Evolutionary conservation across 805 yeast species (phyloP).

Genomic region (Candida odintsovae): DNA sequence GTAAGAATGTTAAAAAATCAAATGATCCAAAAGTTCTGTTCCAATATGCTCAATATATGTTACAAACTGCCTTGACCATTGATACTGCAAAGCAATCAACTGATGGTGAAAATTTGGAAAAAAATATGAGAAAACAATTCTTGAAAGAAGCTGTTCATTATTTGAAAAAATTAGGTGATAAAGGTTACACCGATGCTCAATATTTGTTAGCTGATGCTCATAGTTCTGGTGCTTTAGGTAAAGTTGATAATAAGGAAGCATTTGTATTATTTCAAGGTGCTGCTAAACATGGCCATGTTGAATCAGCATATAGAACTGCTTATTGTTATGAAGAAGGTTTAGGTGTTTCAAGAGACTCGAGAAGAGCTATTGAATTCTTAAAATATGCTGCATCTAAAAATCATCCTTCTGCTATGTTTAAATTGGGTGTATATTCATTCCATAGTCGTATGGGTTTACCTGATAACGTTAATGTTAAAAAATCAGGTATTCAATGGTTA

Average conservation of each 20-base stretch:
- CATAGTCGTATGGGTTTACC: constrained; percentile 80
- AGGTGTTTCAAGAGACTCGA: constrained; percentile 84
- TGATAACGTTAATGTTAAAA: constrained; percentile 61
- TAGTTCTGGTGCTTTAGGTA: constrained; percentile 79
- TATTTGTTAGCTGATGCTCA: constrained; percentile 88
- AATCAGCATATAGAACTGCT: constrained; percentile 87
- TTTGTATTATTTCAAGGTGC: constrained; percentile 76
- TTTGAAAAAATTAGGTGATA: constrained; percentile 65
- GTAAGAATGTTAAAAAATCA: constrained; percentile 77
- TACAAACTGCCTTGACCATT: constrained; percentile 74
- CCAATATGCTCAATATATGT: constrained; percentile 86
- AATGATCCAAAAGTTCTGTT: constrained; percentile 84
- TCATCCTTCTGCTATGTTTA: constrained; percentile 96
- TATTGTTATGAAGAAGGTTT: constrained; percentile 90
- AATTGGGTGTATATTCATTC: constrained; percentile 82
- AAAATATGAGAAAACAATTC: constrained; percentile 44
- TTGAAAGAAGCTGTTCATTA: constrained; percentile 73
- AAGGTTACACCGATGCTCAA: constrained; percentile 86
- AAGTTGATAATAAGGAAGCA: constrained; percentile 72
- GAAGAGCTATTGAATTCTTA: constrained; percentile 76
- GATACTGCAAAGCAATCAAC: constrained; percentile 21
- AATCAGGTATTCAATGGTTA: constrained; percentile 89
- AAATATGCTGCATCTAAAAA: constrained; percentile 85
- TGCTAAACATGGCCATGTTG: constrained; percentile 90
- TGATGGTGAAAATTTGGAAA: constrained; percentile 27